Percentiles rank a stretch among this genome's conserved stretches.
phyloP scores from a whole-genome alignment of 306 rosid species.

The Lupinus albus region DNA sequence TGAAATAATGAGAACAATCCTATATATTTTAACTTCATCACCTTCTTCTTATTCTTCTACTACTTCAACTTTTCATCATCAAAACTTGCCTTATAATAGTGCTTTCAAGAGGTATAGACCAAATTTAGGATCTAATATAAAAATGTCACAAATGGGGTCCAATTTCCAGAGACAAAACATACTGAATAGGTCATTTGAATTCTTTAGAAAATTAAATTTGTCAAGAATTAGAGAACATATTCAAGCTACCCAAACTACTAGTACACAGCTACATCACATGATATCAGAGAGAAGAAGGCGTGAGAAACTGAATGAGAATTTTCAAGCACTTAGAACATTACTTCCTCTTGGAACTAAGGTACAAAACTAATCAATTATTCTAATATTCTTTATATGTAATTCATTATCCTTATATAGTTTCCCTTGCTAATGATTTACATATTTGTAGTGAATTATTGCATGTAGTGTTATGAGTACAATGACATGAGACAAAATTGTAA shows the following conservation, averaged over 20 bases:
- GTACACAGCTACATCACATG: constrained; percentile 72
- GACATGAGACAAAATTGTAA: too few species aligned
- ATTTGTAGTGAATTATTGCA: too few species aligned
- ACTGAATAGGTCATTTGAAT: constrained; percentile 63
- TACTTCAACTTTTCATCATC: constrained; percentile 44
- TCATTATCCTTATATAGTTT: neutral
- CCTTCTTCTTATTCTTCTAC: constrained; percentile 50
- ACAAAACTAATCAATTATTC: neutral
- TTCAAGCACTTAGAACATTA: constrained; percentile 65
- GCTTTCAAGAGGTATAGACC: constrained; percentile 59
- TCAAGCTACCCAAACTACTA: constrained; percentile 54
- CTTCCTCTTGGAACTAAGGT: constrained; percentile 93
- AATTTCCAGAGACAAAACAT: constrained; percentile 48
- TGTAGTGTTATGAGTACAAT: too few species aligned
- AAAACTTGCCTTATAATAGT: constrained; percentile 40
- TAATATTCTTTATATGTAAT: neutral
- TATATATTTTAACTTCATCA: constrained; percentile 51
- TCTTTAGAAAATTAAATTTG: constrained; percentile 52
- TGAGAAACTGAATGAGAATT: constrained; percentile 82
- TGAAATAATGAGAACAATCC: constrained; percentile 64
- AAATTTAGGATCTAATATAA: constrained; percentile 30
- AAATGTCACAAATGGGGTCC: constrained; percentile 30
- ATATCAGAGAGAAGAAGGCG: constrained; percentile 82
- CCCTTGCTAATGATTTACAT: too few species aligned
- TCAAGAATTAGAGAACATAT: constrained; percentile 51